Percentiles rank a stretch among this genome's conserved stretches.
These are phyloP conservation scores for Cryoendolithus antarcticus DNA, from an alignment of 2,329 filamentous ascomycete species.

Conservation along the genomic window DNA sequence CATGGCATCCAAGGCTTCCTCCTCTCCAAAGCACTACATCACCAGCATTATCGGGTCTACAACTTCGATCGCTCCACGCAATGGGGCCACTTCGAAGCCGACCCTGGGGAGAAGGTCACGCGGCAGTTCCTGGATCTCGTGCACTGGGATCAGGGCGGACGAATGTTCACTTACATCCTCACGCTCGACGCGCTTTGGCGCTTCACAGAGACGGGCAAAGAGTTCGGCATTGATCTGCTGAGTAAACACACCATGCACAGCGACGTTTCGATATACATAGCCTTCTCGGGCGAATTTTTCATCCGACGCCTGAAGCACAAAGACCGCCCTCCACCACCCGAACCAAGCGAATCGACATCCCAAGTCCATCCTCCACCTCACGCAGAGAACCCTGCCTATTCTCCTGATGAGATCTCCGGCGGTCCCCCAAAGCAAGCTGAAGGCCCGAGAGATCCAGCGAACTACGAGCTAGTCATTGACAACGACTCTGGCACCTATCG, in stretches of 20 bases:
- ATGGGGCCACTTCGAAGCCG: constrained; percentile 48
- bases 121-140: constrained; percentile 74
- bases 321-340: constrained; percentile 26
- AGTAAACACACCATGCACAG: constrained; percentile 97
- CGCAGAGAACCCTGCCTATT: constrained; percentile 36
- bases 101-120: constrained; percentile 57
- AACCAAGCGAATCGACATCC: constrained; percentile 34
- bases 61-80: constrained; percentile 70
- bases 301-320: constrained; percentile 54
- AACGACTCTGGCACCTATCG: constrained; percentile 92
- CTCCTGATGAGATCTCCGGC: constrained; percentile 37
- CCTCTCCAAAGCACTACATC: constrained; percentile 73
- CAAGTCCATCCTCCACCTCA: constrained; percentile 29
- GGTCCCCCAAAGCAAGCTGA: constrained; percentile 27
- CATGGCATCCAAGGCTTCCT: constrained; percentile 67
- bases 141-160: constrained; percentile 73
- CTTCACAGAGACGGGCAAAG: constrained; percentile 91
- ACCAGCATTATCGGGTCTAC: constrained; percentile 81
- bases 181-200: constrained; percentile 76
- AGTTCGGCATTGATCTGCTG: constrained; percentile 85
- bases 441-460: constrained; percentile 39
- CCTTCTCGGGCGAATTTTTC: constrained; percentile 88
- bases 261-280: constrained; percentile 81
- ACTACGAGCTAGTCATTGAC: constrained; percentile 84
- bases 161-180: constrained; percentile 84